Evolutionary conservation across 164 flowering plant species (phyloP).

Genomic region (Umbellularia californica): DNA sequence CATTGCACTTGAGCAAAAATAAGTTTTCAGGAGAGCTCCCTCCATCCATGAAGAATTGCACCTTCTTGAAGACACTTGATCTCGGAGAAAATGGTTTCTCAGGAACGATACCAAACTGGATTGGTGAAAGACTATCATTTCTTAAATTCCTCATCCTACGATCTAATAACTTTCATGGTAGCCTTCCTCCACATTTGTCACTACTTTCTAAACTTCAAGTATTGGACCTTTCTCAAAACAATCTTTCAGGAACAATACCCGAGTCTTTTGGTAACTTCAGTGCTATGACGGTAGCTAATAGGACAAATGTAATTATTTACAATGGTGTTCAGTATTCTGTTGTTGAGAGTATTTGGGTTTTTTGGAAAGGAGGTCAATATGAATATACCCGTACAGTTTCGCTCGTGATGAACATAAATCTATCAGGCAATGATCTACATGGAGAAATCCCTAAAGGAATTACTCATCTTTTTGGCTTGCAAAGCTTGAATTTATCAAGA

Average conservation of each 20-base stretch:
- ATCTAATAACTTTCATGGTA: slow-evolving; percentile 1
- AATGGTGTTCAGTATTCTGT: too few species aligned
- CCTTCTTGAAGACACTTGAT: neutral
- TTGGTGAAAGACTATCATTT: neutral
- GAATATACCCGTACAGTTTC: neutral
- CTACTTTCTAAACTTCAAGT: neutral
- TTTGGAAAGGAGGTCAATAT: too few species aligned
- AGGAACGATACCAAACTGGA: slow-evolving; percentile 4
- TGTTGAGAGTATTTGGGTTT: neutral
- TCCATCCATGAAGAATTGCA: slow-evolving; percentile 1
- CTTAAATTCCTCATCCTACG: neutral
- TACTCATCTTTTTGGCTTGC: neutral
- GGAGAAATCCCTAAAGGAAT: slow-evolving; percentile 6
- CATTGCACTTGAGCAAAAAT: neutral
- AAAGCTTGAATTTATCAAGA: neutral
- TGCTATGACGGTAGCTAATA: neutral
- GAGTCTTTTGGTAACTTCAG: neutral
- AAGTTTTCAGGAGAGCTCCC: neutral
- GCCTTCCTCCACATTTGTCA: slow-evolving; percentile 3
- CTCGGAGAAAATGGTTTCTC: neutral
- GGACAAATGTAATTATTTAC: neutral
- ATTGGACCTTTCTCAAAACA: slow-evolving; percentile 4
- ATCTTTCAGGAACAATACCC: slow-evolving; percentile 6
- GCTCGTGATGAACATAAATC: slow-evolving; percentile 1
- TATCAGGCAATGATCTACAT: slow-evolving; percentile 4